Evolutionary conservation across 306 rosid species (phyloP), one percentile per base, ranked within the genome.

Genomic region (Dryas alaskensis): DNA sequence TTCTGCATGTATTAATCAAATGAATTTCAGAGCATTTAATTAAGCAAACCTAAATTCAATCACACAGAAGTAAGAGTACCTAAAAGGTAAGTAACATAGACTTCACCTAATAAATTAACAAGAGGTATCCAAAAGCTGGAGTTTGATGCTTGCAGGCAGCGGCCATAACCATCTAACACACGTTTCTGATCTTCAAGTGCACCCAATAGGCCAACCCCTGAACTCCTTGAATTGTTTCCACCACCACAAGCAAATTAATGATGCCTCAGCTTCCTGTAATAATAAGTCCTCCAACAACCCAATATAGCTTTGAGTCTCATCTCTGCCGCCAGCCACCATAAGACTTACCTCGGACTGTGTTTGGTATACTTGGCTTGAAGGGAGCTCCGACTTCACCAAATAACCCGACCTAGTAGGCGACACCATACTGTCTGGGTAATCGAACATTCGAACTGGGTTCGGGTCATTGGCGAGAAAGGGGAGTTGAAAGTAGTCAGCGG

Each of bases 351-450:
- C 86, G 2, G 76, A 73, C 13, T 80, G 80, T n/a, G 70, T 59
- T 74, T 77, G 83, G 69, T 76, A 76, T 43, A 73, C 84, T 72
- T 87, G 97, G 84, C 49, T 86, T 80, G 96, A 86, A 87, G 92
- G 88, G 79, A 84, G 85, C 84, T 92, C 97, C 42, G 87, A 58
- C 69, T 86, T 86, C 17, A 76, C 49, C 6, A 79, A 68, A 40
- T 81, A 79, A 48, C 59, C 47, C 0, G 80, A 73, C 51, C 75
- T 71, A 3, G 65, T 43, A 9, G 48, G 14, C 1, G 73, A 37
- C 37, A 51, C 8, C 31, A 52, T 10, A 42, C 60, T 76, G 8
- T 80, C 79, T 1, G 87, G 27, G 62, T 17, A 22, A 22, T 22
- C 22, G 22, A 22, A 22, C 22, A 43, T 1, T 85, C 89, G 27